phyloP scores from a whole-genome alignment of 257 asterid genomes.

The Fraxinus quadrangulata region DNA sequence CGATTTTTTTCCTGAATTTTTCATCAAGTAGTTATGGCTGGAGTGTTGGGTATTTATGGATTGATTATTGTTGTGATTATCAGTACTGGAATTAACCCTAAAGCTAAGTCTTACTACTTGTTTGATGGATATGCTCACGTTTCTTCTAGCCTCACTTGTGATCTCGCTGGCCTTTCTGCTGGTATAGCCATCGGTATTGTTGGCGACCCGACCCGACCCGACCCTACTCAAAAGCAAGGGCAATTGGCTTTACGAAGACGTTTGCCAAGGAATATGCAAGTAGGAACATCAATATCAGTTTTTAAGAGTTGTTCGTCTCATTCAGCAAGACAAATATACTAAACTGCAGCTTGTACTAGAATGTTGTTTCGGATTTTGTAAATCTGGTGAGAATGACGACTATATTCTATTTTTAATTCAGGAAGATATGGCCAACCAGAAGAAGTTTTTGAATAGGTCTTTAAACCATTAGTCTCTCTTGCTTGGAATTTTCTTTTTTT shows the following conservation, averaged over 20 bases:
- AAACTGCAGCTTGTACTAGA: too few species aligned
- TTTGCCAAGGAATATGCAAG: background rate
- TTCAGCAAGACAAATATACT: too few species aligned
- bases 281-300: background rate
- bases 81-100: constrained; percentile 66
- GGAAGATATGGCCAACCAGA: too few species aligned
- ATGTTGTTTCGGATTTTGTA: too few species aligned
- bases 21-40: constrained; percentile 51
- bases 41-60: constrained; percentile 68
- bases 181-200: constrained; percentile 71
- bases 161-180: constrained; percentile 28
- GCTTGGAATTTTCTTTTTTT: too few species aligned
- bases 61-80: constrained; percentile 66
- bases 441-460: too few species aligned
- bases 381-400: too few species aligned
- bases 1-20: background rate
- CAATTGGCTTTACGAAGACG: background rate
- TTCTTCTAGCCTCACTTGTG: constrained; percentile 9
- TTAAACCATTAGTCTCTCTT: too few species aligned
- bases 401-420: too few species aligned
- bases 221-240: too few species aligned
- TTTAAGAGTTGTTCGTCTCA: too few species aligned
- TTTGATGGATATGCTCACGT: constrained; percentile 68
- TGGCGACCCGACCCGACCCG: constrained; percentile 21
- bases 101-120: constrained; percentile 62